Base-by-base conservation (phyloP, 805 yeast species). In the Candida namnaoensis region DNA sequence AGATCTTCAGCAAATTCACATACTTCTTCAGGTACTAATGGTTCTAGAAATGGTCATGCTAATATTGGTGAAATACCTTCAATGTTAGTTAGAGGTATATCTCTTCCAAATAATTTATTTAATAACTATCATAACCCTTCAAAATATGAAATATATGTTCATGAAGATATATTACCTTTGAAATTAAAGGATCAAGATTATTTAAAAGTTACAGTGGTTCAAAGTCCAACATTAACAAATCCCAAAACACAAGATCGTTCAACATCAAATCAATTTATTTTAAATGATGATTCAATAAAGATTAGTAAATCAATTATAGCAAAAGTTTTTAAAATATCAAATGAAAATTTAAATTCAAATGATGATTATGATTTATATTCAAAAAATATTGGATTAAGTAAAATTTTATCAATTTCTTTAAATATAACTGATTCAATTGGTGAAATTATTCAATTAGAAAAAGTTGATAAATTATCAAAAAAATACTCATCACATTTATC, bases 401-500 rank as follows among this genome's bases (percentile, higher is more conserved):
- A 56, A 14, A 60, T 71, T 4, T 61, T 83, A 32, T 69, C 85
- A 0, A 60, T 70, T 19, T 78, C 88, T 0, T 63, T 86, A 25
- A 76, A 78, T 1, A 60, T 77, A 1, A 72, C 71, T 32, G 53
- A 56, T 7, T 50, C 66, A 1, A 64, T 76, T 7, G 91, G 90
- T 0, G 66, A 69, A 43, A 61, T 76, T 27, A 60, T 83, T 4
- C 64, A 72, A 5, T 47, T 87, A 8, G 78, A 76, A 48, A 62
- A 72, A 10, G 66, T 78, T 26, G 10, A 26, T 10, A 26, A 26
- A 8, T 26, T 8, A 11, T 13, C 33, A 0, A 44, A 59, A 6
- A 59, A 53, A 25, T 65, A 71, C 7, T 12, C 49, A 39, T 19
- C 19, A 3, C 19, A 19, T 19, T 19, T 19, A 19, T 19, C 19